Evolutionary conservation across 2,329 filamentous ascomycete genomes (phyloP).

Genomic region (Aciculosporium take): DNA sequence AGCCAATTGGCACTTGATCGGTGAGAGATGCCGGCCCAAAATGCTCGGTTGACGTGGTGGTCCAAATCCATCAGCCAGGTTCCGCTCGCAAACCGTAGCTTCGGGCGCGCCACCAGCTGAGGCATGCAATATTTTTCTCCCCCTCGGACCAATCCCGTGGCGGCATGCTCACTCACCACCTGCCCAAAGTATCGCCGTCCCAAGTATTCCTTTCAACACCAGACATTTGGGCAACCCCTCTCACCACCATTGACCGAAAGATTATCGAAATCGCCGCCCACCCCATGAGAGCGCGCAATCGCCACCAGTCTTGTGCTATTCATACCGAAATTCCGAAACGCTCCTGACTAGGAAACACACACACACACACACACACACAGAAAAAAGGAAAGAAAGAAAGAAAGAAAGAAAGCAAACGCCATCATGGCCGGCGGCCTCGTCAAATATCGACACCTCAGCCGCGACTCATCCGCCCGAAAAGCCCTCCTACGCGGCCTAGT

Average conservation of each 20-base stretch:
- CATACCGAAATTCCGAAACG: not conserved
- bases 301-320: not conserved
- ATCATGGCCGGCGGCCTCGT: slow-evolving; percentile 72
- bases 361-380: no score
- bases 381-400: not conserved
- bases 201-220: no score
- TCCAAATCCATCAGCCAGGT: no score
- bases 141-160: slow-evolving; percentile 9
- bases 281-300: not conserved
- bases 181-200: not conserved
- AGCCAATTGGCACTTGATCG: slow-evolving; percentile 3
- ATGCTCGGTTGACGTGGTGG: slow-evolving; percentile 8
- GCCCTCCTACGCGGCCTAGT: slow-evolving; percentile 91
- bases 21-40: not conserved
- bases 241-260: not conserved
- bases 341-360: no score
- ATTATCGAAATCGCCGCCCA: not conserved
- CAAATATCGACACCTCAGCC: slow-evolving; percentile 81
- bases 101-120: not conserved
- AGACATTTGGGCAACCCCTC: no score
- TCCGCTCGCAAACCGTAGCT: not conserved
- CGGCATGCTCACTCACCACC: slow-evolving; percentile 4
- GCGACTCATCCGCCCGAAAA: slow-evolving; percentile 74
- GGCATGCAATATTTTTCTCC: slow-evolving; percentile 6
- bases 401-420: slow-evolving; percentile 8